Conservation (phyloP, 1,284 basidiomycete species). For the Boletellus dicymbophilus region DNA sequence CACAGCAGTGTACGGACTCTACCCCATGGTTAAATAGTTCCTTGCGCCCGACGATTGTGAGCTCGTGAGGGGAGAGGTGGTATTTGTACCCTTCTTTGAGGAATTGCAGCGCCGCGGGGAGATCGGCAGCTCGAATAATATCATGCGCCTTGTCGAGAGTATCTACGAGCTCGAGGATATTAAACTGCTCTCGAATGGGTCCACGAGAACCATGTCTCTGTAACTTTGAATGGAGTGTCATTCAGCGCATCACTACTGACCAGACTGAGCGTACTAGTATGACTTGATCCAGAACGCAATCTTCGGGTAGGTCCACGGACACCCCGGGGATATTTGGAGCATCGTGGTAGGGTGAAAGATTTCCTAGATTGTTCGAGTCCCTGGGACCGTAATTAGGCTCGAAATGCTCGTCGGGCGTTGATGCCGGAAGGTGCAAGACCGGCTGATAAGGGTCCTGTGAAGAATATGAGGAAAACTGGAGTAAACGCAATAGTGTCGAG, state of each 20-base stretch:
- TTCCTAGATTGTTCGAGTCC: constrained; percentile 32
- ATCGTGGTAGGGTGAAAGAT: constrained; percentile 39
- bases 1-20: constrained; percentile 10
- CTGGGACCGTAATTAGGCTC: background rate
- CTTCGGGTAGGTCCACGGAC: constrained; percentile 37
- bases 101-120: constrained; percentile 40
- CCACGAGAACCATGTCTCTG: constrained; percentile 33
- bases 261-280: constrained; percentile 28
- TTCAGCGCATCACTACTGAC: background rate
- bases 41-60: constrained; percentile 20
- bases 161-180: constrained; percentile 34
- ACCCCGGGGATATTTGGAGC: constrained; percentile 37
- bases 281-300: constrained; percentile 46
- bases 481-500: constrained; percentile 10
- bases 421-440: too few relatives aligned
- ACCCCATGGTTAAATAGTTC: constrained; percentile 21
- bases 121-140: constrained; percentile 30
- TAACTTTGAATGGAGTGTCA: constrained; percentile 1
- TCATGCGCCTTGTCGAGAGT: constrained; percentile 34
- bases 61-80: constrained; percentile 18
- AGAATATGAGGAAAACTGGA: background rate
- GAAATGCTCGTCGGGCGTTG: background rate
- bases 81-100: constrained; percentile 42
- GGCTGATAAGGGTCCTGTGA: background rate
- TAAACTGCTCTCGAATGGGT: constrained; percentile 19